A percentile compares a stretch with the other conserved stretches of the same genome.
Evolutionary conservation across 768 basidiomycete species (phyloP).

Genomic region (Tricholoma saponaceum): DNA sequence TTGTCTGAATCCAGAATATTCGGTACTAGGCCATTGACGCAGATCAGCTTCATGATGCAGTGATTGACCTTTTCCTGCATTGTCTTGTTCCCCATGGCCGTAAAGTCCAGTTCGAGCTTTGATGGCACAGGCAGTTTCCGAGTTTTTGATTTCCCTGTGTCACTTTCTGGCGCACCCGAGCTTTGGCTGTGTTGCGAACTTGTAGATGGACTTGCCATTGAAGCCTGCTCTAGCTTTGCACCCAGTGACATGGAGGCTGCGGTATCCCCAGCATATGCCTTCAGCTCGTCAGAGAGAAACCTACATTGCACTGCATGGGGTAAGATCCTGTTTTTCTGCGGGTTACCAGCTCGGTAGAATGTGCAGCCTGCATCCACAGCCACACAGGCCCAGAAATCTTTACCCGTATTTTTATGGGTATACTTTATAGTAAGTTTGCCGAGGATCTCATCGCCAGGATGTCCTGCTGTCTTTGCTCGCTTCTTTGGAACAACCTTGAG

Average conservation of each 20-base stretch:
- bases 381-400: neutral
- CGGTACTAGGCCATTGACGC: neutral
- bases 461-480: neutral
- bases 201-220: neutral
- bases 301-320: no score
- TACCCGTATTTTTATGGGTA: neutral
- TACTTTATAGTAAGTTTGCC: neutral
- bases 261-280: neutral
- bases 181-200: neutral
- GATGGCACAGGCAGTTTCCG: no score
- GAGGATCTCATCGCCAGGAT: neutral
- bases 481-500: neutral
- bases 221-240: neutral
- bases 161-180: neutral
- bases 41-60: neutral
- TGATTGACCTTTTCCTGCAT: slow-evolving; percentile 8
- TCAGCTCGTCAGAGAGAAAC: neutral
- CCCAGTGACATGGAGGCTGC: neutral
- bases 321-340: no score
- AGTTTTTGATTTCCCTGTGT: no score
- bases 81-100: no score
- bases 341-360: no score
- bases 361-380: no score
- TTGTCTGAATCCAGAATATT: neutral
- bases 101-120: no score